These are phyloP conservation scores for Lyophyllum decastes DNA, from an alignment of 768 basidiomycete genomes.

Conservation along the genomic window DNA sequence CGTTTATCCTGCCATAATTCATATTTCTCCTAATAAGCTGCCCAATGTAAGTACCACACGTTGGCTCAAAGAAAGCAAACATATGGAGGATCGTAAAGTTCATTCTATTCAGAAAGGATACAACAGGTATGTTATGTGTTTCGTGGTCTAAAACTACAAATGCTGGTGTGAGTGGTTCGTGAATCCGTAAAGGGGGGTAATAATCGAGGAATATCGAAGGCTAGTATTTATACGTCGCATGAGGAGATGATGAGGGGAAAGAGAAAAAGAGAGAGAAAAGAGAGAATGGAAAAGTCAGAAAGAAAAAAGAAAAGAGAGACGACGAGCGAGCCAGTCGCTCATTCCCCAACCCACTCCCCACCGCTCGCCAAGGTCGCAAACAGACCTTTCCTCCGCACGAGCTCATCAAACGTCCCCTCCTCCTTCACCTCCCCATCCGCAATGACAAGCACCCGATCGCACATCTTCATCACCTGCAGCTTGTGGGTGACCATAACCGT, in stretches of 20 bases:
- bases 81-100: not conserved
- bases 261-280: not conserved
- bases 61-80: too few relatives aligned
- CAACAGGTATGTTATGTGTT: constrained; percentile 1
- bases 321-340: constrained; percentile 7
- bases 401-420: constrained; percentile 71
- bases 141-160: constrained; percentile 13
- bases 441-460: constrained; percentile 85
- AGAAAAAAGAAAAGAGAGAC: constrained; percentile 1
- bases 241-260: not conserved
- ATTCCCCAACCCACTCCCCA: constrained; percentile 37
- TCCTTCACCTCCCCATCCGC: constrained; percentile 78
- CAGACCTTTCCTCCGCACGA: constrained; percentile 66
- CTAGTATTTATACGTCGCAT: not conserved
- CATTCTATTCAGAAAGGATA: constrained; percentile 12
- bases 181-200: not conserved
- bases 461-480: constrained; percentile 85
- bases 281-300: not conserved
- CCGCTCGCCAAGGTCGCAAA: constrained; percentile 80
- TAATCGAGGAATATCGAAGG: constrained; percentile 6
- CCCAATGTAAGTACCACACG: too few relatives aligned
- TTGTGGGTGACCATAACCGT: constrained; percentile 96
- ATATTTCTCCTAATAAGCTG: too few relatives aligned
- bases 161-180: constrained; percentile 8
- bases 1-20: too few relatives aligned